Percentiles rank a stretch among this genome's conserved stretches.
phyloP scores from a whole-genome alignment of 495 filamentous ascomycete genomes.

The Penicillium samsonianum region DNA sequence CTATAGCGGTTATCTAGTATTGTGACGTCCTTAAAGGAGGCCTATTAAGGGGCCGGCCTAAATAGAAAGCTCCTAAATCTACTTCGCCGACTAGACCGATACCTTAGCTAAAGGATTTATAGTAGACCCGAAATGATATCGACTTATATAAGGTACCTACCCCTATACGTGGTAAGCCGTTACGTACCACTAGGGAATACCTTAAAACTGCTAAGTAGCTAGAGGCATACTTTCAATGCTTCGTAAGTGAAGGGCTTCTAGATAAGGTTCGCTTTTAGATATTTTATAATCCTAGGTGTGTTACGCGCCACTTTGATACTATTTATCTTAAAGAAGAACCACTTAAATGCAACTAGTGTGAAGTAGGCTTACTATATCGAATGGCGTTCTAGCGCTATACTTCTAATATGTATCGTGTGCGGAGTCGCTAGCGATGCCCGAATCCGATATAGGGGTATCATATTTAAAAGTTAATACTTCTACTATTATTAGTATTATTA shows the following conservation, averaged over 20 bases:
- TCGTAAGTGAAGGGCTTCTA: no score
- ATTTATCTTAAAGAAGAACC: slow-evolving; percentile 16
- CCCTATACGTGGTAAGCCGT: no score
- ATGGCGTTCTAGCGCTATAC: slow-evolving; percentile 21
- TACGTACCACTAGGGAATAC: no score
- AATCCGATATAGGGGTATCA: slow-evolving; percentile 13
- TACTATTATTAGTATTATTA: no score
- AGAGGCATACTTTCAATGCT: no score
- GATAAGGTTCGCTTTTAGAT: neutral
- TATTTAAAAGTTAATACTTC: no score
- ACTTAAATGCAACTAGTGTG: slow-evolving; percentile 19
- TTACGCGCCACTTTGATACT: slow-evolving; percentile 16
- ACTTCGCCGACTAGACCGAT: slow-evolving; percentile 3
- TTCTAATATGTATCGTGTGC: slow-evolving; percentile 17
- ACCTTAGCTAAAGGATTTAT: neutral
- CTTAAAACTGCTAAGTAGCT: no score
- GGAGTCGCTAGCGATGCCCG: slow-evolving; percentile 16
- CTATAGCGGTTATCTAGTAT: slow-evolving; percentile 14
- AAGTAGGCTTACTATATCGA: slow-evolving; percentile 18
- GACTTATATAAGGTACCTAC: no score
- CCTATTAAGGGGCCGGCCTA: slow-evolving; percentile 15
- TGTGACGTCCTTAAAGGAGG: slow-evolving; percentile 21
- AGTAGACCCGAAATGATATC: slow-evolving; percentile 1
- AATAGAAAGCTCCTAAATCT: slow-evolving; percentile 9
- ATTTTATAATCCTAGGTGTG: neutral